Evolutionary conservation across 768 basidiomycete species (phyloP).

Genomic region (Trametes gibbosa): DNA sequence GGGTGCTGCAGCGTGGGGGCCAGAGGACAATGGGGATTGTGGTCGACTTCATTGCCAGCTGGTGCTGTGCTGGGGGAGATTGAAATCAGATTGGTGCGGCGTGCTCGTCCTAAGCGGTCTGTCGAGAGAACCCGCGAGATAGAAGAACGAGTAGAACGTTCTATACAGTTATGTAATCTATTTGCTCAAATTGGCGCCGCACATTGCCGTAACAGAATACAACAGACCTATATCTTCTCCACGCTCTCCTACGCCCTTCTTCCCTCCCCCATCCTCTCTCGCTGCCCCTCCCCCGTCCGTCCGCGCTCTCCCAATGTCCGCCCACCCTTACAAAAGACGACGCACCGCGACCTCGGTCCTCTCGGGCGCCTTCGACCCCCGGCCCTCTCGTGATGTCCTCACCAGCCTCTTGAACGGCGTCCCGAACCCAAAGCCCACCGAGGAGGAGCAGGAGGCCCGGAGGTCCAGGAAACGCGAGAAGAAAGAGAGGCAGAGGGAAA

Average conservation of each 20-base stretch:
- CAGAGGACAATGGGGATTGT: slow-evolving; percentile 13
- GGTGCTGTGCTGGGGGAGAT: slow-evolving; percentile 13
- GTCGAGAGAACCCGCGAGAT: slow-evolving; percentile 11
- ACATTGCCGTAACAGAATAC: slow-evolving; percentile 29
- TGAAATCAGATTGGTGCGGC: slow-evolving; percentile 19
- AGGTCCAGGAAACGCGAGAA: slow-evolving; percentile 51
- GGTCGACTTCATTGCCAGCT: too few species aligned
- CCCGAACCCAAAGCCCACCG: slow-evolving; percentile 58
- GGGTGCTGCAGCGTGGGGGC: not conserved
- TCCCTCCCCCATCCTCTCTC: slow-evolving; percentile 20
- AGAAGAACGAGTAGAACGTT: slow-evolving; percentile 20
- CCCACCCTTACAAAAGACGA: slow-evolving; percentile 28
- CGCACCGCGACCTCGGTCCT: slow-evolving; percentile 76
- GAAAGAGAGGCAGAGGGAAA: slow-evolving; percentile 23
- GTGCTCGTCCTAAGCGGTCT: slow-evolving; percentile 11
- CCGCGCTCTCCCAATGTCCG: slow-evolving; percentile 22
- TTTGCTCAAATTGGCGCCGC: slow-evolving; percentile 25
- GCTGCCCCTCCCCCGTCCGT: not conserved
- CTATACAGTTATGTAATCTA: slow-evolving; percentile 23
- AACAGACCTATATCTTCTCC: slow-evolving; percentile 31
- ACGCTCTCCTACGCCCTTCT: slow-evolving; percentile 24
- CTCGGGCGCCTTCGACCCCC: slow-evolving; percentile 70
- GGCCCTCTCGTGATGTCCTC: slow-evolving; percentile 68
- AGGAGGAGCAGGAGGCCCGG: slow-evolving; percentile 57
- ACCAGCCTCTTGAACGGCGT: slow-evolving; percentile 80